Base-by-base conservation (phyloP, 2,329 filamentous ascomycete genomes). In the Neopestalotiopsis sp. region DNA sequence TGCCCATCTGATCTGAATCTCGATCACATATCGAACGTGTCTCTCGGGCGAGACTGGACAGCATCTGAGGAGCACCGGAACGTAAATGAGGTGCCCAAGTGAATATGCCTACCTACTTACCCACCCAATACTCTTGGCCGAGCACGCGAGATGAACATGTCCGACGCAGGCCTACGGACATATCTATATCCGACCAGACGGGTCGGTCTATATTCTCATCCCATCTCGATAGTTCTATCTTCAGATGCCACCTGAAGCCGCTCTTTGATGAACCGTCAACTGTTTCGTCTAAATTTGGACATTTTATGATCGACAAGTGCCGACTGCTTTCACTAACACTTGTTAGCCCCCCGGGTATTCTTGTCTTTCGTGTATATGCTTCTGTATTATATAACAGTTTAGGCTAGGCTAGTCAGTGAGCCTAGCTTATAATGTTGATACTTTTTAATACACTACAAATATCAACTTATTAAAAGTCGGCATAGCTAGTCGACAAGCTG, bases 401-500 rank as follows among this genome's bases (percentile, higher is more conserved):
- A 3, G n/a, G 6, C n/a, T 52, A 17, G 20, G n/a, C 6, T 52
- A 24, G 45, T 52, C n/a, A 38, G 1, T 10, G 10, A 38, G 34
- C 34, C 24, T 1, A 38, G 34, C 6, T 9, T 38, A 38, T 3
- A 1, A 38, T 10, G 1, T 38, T 10, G 6, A 38, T 38, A 38
- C 34, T 1, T 10, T 10, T 38, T 3, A 9, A 10, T 38, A 38
- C 34, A 38, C 59, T 30, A 40, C 14, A 14, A 30, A 34, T 4
- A 34, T 20, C 4, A 4, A 38, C 34, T 28, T 3, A 4, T 28
- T 62, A 62, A 34, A 59, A 59, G 13, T 62, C 59, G 5, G 67
- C 52, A 13, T 71, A 65, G 13, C 73, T 72, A 49, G 74, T 77
- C 13, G 77, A 79, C 52, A 77, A 66, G 61, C 88, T 91, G 2